Percentiles rank a stretch among this genome's conserved stretches.
Conservation (phyloP, 129 eudicot genomes). For the Flaveria linearis region DNA sequence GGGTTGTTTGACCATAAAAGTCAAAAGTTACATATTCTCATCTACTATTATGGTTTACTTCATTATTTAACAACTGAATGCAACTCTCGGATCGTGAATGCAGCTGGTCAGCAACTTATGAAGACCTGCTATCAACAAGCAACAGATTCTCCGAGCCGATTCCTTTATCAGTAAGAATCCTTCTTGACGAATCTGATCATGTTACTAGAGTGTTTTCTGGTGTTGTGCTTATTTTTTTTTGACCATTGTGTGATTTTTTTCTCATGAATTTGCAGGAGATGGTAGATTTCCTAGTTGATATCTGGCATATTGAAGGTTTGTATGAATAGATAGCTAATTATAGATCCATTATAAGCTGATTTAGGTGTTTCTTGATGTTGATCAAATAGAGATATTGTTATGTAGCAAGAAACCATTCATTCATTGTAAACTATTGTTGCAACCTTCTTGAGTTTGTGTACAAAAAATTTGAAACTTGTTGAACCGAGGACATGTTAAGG, state of each 20-base stretch:
- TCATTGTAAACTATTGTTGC: neutral
- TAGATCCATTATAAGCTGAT: conserved; percentile 20
- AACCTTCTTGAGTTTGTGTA: neutral
- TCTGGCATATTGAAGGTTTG: conserved; percentile 68
- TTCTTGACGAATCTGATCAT: neutral
- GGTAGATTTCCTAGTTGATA: conserved; percentile 79
- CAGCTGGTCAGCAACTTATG: conserved; percentile 81
- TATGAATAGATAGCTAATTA: conserved; percentile 39
- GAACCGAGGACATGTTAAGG: neutral
- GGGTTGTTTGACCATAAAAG: conserved; percentile 3
- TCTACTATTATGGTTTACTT: neutral
- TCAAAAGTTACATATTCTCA: neutral
- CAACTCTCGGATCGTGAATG: conserved; percentile 30
- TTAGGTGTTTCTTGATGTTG: conserved; percentile 9
- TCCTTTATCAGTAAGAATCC: conserved; percentile 60
- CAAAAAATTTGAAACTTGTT: neutral
- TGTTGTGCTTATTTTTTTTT: neutral
- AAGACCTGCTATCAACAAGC: conserved; percentile 57
- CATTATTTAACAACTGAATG: neutral
- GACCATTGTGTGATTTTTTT: neutral
- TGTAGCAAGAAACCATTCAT: conserved; percentile 10
- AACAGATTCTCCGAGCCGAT: conserved; percentile 55
- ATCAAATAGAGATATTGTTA: conserved; percentile 26
- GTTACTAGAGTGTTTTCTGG: neutral
- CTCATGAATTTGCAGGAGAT: conserved; percentile 55